Percentiles rank a stretch among this genome's conserved stretches.
These are phyloP conservation scores for Arctium lappa DNA, from an alignment of 129 eudicot genomes.

Conservation along the genomic window DNA sequence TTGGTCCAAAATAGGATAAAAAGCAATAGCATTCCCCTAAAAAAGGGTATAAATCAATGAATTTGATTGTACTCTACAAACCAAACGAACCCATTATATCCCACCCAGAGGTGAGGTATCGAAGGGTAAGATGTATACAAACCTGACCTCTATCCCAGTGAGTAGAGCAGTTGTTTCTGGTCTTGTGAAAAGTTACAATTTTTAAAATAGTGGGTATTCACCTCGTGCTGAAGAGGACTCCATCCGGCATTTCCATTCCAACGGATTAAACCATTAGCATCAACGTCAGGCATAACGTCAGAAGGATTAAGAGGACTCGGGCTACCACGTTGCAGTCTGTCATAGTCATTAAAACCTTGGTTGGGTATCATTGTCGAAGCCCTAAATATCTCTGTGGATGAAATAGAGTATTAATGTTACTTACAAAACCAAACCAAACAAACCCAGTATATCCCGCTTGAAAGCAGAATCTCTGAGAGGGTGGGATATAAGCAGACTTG, in stretches of 20 bases:
- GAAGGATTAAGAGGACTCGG: conserved; percentile 62
- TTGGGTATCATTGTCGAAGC: conserved; percentile 57
- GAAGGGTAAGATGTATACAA: not conserved
- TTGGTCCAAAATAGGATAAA: conserved; percentile 6
- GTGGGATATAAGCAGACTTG: not conserved
- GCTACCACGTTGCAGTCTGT: conserved; percentile 81
- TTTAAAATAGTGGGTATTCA: conserved; percentile 21
- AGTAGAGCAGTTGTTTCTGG: not conserved
- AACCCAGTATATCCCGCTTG: not conserved
- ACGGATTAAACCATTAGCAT: conserved; percentile 48
- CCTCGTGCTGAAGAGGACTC: conserved; percentile 74
- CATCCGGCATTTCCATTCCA: conserved; percentile 70
- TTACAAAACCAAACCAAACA: not conserved
- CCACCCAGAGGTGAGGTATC: not conserved
- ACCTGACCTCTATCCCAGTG: not conserved
- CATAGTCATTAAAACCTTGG: conserved; percentile 71
- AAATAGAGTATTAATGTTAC: not conserved
- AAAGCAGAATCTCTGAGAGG: not conserved
- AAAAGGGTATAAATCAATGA: not conserved
- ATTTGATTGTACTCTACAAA: not conserved
- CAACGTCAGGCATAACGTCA: conserved; percentile 56
- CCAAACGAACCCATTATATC: not conserved
- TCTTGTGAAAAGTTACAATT: not conserved
- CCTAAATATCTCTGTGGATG: conserved; percentile 64
- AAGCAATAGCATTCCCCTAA: not conserved